Evolutionary conservation across 2,329 filamentous ascomycete genomes (phyloP).

Genomic region (Penicillium sp.): DNA sequence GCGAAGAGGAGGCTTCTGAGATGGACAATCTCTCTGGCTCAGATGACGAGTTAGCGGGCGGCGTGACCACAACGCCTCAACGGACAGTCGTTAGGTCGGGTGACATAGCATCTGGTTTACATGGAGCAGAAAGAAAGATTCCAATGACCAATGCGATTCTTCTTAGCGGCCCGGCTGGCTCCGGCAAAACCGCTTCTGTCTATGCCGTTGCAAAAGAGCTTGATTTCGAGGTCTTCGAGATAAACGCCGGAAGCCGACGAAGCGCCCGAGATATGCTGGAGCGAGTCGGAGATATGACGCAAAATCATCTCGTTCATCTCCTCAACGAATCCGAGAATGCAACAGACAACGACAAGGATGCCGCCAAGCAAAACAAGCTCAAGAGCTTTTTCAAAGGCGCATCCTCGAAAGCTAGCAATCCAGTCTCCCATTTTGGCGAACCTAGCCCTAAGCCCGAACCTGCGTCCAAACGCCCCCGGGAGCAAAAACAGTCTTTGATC

Average conservation of each 20-base stretch:
- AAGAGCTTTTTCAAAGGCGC: slow-evolving; percentile 73
- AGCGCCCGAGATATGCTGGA: slow-evolving; percentile 89
- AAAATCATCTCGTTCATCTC: slow-evolving; percentile 81
- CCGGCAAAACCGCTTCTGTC: slow-evolving; percentile 88
- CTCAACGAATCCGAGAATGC: slow-evolving; percentile 30
- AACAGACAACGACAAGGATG: slow-evolving; percentile 43
- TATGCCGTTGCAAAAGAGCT: slow-evolving; percentile 91
- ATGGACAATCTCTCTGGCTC: slow-evolving; percentile 67
- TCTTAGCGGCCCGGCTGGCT: slow-evolving; percentile 83
- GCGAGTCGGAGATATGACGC: slow-evolving; percentile 92
- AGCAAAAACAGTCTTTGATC: slow-evolving; percentile 91
- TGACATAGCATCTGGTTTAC: slow-evolving; percentile 35
- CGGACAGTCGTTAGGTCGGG: slow-evolving; percentile 44
- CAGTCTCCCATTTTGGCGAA: slow-evolving; percentile 19
- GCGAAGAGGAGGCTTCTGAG: slow-evolving; percentile 69
- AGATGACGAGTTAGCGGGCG: slow-evolving; percentile 50
- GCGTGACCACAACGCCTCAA: slow-evolving; percentile 36
- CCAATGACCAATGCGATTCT: slow-evolving; percentile 70
- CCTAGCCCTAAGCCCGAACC: slow-evolving; percentile 23
- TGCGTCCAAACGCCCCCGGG: slow-evolving; percentile 36
- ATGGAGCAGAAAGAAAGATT: slow-evolving; percentile 47
- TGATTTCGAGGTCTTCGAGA: slow-evolving; percentile 91
- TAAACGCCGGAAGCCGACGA: slow-evolving; percentile 78
- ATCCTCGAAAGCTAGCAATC: slow-evolving; percentile 26
- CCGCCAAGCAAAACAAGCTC: slow-evolving; percentile 74